Evolutionary conservation across 352 stramenopile species (phyloP).

Genomic region (Pythium chondricola): DNA sequence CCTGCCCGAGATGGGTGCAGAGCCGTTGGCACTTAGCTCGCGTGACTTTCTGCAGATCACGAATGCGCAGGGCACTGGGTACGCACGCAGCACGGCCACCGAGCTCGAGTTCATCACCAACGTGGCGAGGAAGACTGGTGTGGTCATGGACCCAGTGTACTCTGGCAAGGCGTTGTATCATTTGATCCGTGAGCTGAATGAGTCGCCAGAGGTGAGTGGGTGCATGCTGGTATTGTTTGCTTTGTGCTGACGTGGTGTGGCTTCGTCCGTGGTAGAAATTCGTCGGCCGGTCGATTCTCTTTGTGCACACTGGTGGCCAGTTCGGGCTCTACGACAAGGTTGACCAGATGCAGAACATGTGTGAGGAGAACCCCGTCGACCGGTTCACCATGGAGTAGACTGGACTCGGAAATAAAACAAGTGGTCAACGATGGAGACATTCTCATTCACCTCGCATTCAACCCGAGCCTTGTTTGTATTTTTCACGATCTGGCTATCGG

Average conservation of each 20-base stretch:
- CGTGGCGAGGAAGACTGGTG: constrained; percentile 63
- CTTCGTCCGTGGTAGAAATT: constrained; percentile 47
- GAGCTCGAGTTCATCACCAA: constrained; percentile 75
- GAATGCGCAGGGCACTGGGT: constrained; percentile 73
- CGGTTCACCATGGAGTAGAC: constrained; percentile 53
- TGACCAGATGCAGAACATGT: constrained; percentile 54
- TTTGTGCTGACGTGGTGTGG: not conserved
- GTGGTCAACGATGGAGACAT: too few species aligned
- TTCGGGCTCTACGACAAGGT: constrained; percentile 91
- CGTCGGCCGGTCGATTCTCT: constrained; percentile 77
- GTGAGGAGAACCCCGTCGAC: constrained; percentile 40
- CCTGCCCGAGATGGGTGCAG: constrained; percentile 58
- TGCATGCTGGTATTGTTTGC: not conserved
- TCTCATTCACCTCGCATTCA: too few species aligned
- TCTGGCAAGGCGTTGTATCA: constrained; percentile 84
- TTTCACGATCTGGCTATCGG: too few species aligned
- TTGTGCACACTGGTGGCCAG: constrained; percentile 89
- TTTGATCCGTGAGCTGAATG: constrained; percentile 72
- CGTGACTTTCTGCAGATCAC: constrained; percentile 73
- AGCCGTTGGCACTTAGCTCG: constrained; percentile 35
- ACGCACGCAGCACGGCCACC: constrained; percentile 66
- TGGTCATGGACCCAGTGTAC: constrained; percentile 85
- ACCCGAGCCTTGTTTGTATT: too few species aligned
- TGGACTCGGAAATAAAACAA: too few species aligned
- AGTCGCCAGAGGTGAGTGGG: constrained; percentile 38